phyloP scores from a whole-genome alignment of 495 filamentous ascomycete species.

The Symbiotaphrina buchneri region DNA sequence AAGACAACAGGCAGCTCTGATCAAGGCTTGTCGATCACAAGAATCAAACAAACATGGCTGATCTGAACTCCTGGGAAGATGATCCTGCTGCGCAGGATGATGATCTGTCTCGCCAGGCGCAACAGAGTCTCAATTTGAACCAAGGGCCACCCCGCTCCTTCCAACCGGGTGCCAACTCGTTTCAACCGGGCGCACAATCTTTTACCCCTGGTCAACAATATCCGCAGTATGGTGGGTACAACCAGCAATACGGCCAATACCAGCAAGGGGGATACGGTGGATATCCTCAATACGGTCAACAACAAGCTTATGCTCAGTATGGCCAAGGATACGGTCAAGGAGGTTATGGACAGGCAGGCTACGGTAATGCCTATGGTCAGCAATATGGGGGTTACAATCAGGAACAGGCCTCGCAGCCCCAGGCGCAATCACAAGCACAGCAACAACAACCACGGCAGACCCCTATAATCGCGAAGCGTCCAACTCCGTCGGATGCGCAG shows the following conservation, averaged over 20 bases:
- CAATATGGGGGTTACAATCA: slow-evolving; percentile 25
- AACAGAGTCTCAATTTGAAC: slow-evolving; percentile 54
- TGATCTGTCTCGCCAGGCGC: slow-evolving; percentile 58
- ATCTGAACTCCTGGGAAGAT: slow-evolving; percentile 88
- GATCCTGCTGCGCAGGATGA: slow-evolving; percentile 64
- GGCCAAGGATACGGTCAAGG: slow-evolving; percentile 18
- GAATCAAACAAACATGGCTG: slow-evolving; percentile 76
- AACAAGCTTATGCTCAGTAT: slow-evolving; percentile 31
- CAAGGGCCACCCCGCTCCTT: slow-evolving; percentile 22
- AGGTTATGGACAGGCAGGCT: slow-evolving; percentile 24
- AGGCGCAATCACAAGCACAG: slow-evolving; percentile 11
- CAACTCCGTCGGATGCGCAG: no score
- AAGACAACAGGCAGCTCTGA: no score
- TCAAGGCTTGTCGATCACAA: no score
- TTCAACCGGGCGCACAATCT: slow-evolving; percentile 52
- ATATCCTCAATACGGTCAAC: slow-evolving; percentile 30
- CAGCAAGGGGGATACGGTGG: slow-evolving; percentile 9
- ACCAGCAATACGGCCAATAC: slow-evolving; percentile 26
- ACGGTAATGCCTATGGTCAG: slow-evolving; percentile 38
- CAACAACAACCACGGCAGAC: slow-evolving; percentile 20
- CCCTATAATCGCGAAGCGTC: slow-evolving; percentile 48
- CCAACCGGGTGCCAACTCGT: slow-evolving; percentile 54
- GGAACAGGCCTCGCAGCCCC: slow-evolving; percentile 15
- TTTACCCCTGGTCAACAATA: slow-evolving; percentile 50
- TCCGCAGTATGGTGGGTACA: slow-evolving; percentile 3